Percentiles rank a stretch among this genome's conserved stretches.
Evolutionary conservation across 2,329 filamentous ascomycete genomes (phyloP).

Genomic region (Calonectria pseudoturangicola): DNA sequence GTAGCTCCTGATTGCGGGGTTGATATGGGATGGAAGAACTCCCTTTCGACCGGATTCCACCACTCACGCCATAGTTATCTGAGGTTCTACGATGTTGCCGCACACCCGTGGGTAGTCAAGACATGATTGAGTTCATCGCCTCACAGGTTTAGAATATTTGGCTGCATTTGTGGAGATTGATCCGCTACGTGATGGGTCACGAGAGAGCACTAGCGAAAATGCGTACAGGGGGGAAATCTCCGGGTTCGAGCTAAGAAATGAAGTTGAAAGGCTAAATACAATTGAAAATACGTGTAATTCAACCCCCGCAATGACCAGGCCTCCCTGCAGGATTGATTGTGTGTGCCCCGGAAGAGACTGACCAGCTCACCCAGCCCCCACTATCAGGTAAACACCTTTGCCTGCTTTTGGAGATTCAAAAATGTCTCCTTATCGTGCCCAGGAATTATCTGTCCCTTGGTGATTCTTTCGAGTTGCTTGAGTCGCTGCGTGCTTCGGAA

Average conservation of each 20-base stretch:
- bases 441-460: slow-evolving; percentile 42
- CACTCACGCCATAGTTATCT: neutral
- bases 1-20: neutral
- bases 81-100: neutral
- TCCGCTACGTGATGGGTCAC: neutral
- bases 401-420: slow-evolving; percentile 27
- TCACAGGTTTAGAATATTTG: neutral
- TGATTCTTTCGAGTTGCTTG: slow-evolving; percentile 53
- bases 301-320: neutral
- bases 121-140: neutral
- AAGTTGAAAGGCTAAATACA: slow-evolving; percentile 9
- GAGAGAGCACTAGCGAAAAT: neutral
- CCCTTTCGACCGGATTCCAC: slow-evolving; percentile 11
- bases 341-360: neutral
- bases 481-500: slow-evolving; percentile 57
- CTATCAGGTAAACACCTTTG: slow-evolving; percentile 28
- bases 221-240: neutral
- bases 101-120: neutral
- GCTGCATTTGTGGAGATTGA: neutral
- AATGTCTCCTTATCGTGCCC: slow-evolving; percentile 46
- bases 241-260: neutral
- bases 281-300: neutral
- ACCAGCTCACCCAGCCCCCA: too few relatives aligned
- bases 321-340: neutral
- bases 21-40: neutral